Evolutionary conservation across 768 basidiomycete species (phyloP).

Genomic region (Collybiopsis luxurians): DNA sequence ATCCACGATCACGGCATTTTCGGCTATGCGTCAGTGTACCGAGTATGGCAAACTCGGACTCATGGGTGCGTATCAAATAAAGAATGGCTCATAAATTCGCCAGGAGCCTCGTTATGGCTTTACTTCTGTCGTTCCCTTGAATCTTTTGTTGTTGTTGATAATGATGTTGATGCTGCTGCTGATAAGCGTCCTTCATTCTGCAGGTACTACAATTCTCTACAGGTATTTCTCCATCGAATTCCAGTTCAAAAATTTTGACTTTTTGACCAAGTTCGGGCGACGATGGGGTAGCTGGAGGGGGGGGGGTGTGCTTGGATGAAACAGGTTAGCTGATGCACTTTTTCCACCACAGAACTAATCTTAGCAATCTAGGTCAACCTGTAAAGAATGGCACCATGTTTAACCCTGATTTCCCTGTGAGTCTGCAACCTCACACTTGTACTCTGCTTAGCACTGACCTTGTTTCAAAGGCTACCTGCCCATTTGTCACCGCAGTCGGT

Average conservation of each 20-base stretch:
- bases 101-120: too few relatives aligned
- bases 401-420: slow-evolving; percentile 20
- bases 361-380: slow-evolving; percentile 10
- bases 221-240: too few relatives aligned
- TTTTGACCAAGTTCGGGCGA: slow-evolving; percentile 32
- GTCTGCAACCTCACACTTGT: not conserved
- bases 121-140: too few relatives aligned
- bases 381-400: slow-evolving; percentile 18
- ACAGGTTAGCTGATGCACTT: too few relatives aligned
- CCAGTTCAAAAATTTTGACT: too few relatives aligned
- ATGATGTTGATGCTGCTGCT: too few relatives aligned
- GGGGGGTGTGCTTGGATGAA: slow-evolving; percentile 20
- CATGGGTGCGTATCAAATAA: slow-evolving; percentile 21
- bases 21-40: slow-evolving; percentile 32
- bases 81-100: too few relatives aligned
- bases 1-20: slow-evolving; percentile 25
- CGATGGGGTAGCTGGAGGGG: slow-evolving; percentile 35
- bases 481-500: slow-evolving; percentile 50
- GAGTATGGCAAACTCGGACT: slow-evolving; percentile 36
- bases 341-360: too few relatives aligned
- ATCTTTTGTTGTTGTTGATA: too few relatives aligned
- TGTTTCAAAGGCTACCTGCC: slow-evolving; percentile 35
- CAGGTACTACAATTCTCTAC: too few relatives aligned
- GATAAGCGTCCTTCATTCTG: too few relatives aligned
- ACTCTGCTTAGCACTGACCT: not conserved